Conservation (phyloP, 2,329 filamentous ascomycete species). For the Aspergillus candidus region DNA sequence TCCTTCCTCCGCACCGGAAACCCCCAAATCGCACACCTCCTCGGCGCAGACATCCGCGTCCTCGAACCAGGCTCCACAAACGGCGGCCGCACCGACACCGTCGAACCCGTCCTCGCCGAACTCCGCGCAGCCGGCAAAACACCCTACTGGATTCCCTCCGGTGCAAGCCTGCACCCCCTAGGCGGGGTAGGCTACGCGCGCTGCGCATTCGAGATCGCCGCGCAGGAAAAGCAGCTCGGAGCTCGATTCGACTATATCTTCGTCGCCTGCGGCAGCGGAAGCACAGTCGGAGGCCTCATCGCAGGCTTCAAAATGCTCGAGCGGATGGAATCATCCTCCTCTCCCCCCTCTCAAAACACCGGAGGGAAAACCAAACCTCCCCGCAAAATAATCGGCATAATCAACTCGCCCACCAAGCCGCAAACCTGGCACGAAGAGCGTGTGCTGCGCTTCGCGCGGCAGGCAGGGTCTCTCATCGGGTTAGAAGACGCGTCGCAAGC, state of each 20-base stretch:
- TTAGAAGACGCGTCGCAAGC: constrained; percentile 18
- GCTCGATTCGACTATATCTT: constrained; percentile 30
- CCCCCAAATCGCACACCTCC: constrained; percentile 23
- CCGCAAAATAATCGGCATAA: constrained; percentile 26
- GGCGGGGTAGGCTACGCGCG: constrained; percentile 31
- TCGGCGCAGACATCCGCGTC: constrained; percentile 43
- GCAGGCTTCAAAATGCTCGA: constrained; percentile 31
- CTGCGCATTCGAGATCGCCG: constrained; percentile 27
- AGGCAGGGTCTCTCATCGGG: constrained; percentile 23
- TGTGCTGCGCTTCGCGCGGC: constrained; percentile 25
- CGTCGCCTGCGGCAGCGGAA: constrained; percentile 33
- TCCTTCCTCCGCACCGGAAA: constrained; percentile 23
- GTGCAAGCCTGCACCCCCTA: constrained; percentile 28
- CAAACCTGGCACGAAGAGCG: constrained; percentile 24
- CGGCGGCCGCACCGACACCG: constrained; percentile 29
- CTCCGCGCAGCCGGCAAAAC: constrained; percentile 13
- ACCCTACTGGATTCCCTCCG: constrained; percentile 33
- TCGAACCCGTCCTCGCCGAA: constrained; percentile 19
- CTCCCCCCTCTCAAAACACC: no score
- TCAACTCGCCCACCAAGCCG: constrained; percentile 28
- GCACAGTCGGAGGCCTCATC: constrained; percentile 30
- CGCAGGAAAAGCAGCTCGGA: constrained; percentile 20
- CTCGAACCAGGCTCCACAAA: constrained; percentile 51
- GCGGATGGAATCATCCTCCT: constrained; percentile 8
- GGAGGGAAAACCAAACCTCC: not conserved